Evolutionary conservation across 2,329 filamentous ascomycete species (phyloP), one percentile per base, ranked within the genome.

Genomic region (Colletotrichum agaves): DNA sequence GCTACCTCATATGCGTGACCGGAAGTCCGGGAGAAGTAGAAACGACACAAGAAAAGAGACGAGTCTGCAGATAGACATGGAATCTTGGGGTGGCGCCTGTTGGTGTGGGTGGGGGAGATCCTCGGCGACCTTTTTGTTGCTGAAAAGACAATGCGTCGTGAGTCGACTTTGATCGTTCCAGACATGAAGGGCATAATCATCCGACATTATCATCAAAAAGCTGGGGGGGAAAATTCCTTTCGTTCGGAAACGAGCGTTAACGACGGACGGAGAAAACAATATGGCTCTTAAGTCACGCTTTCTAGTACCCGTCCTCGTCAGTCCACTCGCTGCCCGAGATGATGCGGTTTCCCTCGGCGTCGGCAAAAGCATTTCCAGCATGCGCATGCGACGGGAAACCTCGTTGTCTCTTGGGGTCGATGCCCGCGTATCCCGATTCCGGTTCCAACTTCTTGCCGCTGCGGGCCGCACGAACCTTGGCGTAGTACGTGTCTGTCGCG

Each of bases 401-500:
- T 33, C 85, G 83, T 27, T 81, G 75, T 58, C 87, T 85, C 79
- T 90, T 90, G 23, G 79, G 73, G 69, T 84, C 81, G 72, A 79
- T 81, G 56, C 79, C 77, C 35, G 80, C 74, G 69, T 83, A 81
- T 6, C 76, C 78, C 35, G 79, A 78, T 53, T 88, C 87, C 12
- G 84, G 83, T 21, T 81, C 83, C 67, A 87, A 84, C 50, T 91
- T 86, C 80, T 93, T 94, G 72, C 85, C 85, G 27, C 27, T 8
- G 39, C 88, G 87, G 5, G 90, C 85, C 35, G 90, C 89, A 64
- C 91, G 87, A 61, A 94, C 82, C 78, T 93, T 93, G 71, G 92
- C 91, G 75, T 93, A 93, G 78, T 97, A 97, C 10, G 88, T 85
- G 69, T 96, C 93, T 4, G 90, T 90, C 0, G 87, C 87, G 76